Evolutionary conservation across 2,329 filamentous ascomycete genomes (phyloP), one percentile per base, ranked within the genome.

Genomic region (Colletotrichum sp.): DNA sequence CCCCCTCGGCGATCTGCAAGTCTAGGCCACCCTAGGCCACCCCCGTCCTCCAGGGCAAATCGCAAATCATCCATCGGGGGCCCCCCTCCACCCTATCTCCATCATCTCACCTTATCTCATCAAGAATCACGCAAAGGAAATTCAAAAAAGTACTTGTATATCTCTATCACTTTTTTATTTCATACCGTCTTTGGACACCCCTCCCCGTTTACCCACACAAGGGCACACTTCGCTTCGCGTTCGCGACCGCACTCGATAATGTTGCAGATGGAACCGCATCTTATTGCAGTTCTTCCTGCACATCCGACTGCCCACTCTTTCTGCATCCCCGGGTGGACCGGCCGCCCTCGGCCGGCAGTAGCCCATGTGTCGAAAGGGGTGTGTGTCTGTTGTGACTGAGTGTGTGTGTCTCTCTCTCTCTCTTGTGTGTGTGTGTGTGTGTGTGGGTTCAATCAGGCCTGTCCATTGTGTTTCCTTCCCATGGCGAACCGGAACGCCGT

Each of bases 1-100:
- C 71, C 61, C 29, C 63, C 15, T 68, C 57, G 57, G 63, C 25
- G 72, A 75, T 75, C 72, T 75, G 55, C 72, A 75, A 55, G 72
- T 72, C 72, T 75, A 72, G 72, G 52, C 72, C 72, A 15, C 62
- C 68, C 49, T 52, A 39, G 61, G 57, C 36, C 44, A 49, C 44
- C 44, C 63, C 64, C 63, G 27, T 39, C 61, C 67, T 63, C 61
- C 49, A 71, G 49, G 34, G 68, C 67, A 39, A 71, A 71, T 71
- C 61, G 57, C 66, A 44, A 71, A 66, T 71, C 59, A 65, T 65
- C 67, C 52, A 55, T 67, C 25, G 68, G 44, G 44, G 25, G 44
- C 11, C 39, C 34, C 59, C 36, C 63, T 59, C 62, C 69, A 49
- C 63, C 39, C 44, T 52, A 52, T 52, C 44, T 52, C 44, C 44